These are phyloP conservation scores for Endotrypanum monterogeii DNA, from an alignment of 208 protist genomes.

Conservation along the genomic window DNA sequence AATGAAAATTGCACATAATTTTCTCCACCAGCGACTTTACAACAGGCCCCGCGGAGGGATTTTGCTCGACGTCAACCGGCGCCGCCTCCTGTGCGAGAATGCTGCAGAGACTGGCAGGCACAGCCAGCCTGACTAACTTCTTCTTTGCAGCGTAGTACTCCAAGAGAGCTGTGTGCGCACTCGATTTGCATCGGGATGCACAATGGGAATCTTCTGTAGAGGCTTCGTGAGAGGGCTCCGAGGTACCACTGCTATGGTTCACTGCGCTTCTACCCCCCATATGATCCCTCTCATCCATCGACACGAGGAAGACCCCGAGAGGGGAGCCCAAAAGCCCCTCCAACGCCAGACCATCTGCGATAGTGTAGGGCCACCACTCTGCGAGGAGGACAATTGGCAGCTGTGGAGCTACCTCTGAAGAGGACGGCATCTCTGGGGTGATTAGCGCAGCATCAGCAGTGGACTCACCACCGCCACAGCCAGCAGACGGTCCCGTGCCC, in stretches of 20 bases:
- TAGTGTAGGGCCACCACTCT: slow-evolving; percentile 5
- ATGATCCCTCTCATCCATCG: neutral
- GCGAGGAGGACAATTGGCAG: slow-evolving; percentile 2
- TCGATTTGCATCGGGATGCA: neutral
- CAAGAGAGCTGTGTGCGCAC: slow-evolving; percentile 10
- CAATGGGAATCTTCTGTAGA: neutral
- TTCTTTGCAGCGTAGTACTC: slow-evolving; percentile 15
- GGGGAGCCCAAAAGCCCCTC: slow-evolving; percentile 7
- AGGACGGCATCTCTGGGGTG: neutral
- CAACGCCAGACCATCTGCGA: slow-evolving; percentile 15
- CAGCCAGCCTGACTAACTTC: slow-evolving; percentile 1
- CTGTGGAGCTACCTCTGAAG: neutral
- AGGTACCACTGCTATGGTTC: neutral
- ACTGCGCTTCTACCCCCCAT: neutral
- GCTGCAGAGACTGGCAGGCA: neutral
- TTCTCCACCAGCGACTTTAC: slow-evolving; percentile 4
- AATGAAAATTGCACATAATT: slow-evolving; percentile 3
- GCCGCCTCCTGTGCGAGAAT: neutral
- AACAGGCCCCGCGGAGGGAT: neutral
- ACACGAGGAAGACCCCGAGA: slow-evolving; percentile 3
- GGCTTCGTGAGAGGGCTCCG: neutral
- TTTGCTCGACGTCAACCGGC: neutral
- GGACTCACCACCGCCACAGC: neutral
- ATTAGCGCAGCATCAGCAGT: neutral
- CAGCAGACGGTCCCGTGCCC: neutral